Conservation (phyloP, 148 eudicot genomes). For the Cornus florida region DNA sequence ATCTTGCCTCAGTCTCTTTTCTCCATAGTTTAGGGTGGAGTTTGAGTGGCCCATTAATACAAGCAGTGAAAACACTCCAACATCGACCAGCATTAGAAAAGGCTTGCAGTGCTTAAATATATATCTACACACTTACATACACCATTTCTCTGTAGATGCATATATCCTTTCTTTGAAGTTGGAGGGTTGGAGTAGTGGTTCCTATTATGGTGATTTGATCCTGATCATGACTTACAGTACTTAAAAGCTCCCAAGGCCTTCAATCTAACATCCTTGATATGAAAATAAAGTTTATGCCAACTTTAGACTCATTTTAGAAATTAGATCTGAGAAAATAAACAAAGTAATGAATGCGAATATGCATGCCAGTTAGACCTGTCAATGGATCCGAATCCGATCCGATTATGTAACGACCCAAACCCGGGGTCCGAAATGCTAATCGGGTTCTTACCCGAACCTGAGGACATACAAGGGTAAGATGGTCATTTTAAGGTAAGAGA, state of each 20-base stretch:
- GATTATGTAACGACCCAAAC: too few species aligned
- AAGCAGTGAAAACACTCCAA: slow-evolving; percentile 57
- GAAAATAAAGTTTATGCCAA: slow-evolving; percentile 1
- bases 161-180: too few species aligned
- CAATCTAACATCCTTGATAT: slow-evolving; percentile 91
- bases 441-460: too few species aligned
- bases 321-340: neutral
- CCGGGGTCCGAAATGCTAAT: too few species aligned
- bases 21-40: slow-evolving; percentile 58
- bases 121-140: too few species aligned
- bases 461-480: too few species aligned
- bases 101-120: neutral
- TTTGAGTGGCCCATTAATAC: slow-evolving; percentile 53
- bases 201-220: slow-evolving; percentile 32
- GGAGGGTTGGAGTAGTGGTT: slow-evolving; percentile 13
- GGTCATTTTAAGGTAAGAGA: too few species aligned
- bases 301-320: neutral
- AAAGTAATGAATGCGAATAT: neutral
- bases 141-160: too few species aligned
- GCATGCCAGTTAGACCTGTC: too few species aligned
- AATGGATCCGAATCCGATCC: too few species aligned
- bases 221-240: slow-evolving; percentile 84
- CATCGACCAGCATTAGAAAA: slow-evolving; percentile 53
- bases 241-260: slow-evolving; percentile 88
- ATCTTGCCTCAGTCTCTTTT: slow-evolving; percentile 68